Percentiles rank a stretch among this genome's conserved stretches.
phyloP scores from a whole-genome alignment of 768 basidiomycete species.

The Coprinopsis marcescibilis region DNA sequence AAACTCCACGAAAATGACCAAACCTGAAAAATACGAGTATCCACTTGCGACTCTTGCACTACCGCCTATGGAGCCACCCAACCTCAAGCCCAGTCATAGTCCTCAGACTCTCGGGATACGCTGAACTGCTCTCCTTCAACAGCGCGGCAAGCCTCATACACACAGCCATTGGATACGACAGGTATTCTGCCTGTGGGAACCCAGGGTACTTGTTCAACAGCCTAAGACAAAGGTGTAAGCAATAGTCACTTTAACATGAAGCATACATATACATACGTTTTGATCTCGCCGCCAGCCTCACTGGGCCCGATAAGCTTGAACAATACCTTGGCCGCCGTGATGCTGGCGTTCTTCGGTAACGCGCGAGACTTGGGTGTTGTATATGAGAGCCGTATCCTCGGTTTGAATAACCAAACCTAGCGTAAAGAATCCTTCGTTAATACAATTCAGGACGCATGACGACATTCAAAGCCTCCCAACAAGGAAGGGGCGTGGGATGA shows the following conservation, averaged over 20 bases:
- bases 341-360: conserved; percentile 56
- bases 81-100: conserved; percentile 79
- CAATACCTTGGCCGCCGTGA: conserved; percentile 76
- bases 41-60: too few species aligned
- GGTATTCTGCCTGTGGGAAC: conserved; percentile 83
- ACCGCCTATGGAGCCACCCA: conserved; percentile 62
- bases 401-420: conserved; percentile 97
- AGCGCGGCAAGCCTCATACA: conserved; percentile 65
- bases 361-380: conserved; percentile 46
- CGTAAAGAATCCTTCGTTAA: too few species aligned
- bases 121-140: conserved; percentile 70
- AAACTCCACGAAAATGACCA: too few species aligned
- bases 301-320: conserved; percentile 72
- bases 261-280: conserved; percentile 34
- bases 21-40: too few species aligned
- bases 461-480: too few species aligned
- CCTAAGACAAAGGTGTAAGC: conserved; percentile 24
- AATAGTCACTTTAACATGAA: neutral
- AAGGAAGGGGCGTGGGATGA: too few species aligned
- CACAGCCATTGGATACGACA: conserved; percentile 76
- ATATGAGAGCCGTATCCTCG: conserved; percentile 76
- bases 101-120: conserved; percentile 72
- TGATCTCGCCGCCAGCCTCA: conserved; percentile 45
- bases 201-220: conserved; percentile 68
- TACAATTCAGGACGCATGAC: too few species aligned